Conservation (phyloP, 257 asterid species). For the Solanum virginianum region DNA sequence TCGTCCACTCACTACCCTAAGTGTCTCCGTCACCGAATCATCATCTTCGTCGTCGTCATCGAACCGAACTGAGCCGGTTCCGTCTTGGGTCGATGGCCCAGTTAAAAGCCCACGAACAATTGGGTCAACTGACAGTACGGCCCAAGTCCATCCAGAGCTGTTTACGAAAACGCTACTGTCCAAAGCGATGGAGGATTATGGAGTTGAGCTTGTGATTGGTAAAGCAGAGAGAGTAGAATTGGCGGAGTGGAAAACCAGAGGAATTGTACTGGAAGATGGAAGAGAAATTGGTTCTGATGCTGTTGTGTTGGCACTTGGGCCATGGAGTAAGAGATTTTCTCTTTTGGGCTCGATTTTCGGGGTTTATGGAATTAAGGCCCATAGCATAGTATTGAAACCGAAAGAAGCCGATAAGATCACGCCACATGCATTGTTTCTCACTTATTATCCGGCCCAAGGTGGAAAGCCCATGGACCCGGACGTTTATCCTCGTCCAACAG, state of each 20-base stretch:
- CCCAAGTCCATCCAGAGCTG: conserved; percentile 80
- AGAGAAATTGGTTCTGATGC: conserved; percentile 44
- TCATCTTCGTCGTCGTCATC: conserved; percentile 3
- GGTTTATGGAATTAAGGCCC: conserved; percentile 63
- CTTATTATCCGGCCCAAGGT: conserved; percentile 45
- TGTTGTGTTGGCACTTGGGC: conserved; percentile 82
- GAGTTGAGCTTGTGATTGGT: conserved; percentile 53
- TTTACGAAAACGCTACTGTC: conserved; percentile 43
- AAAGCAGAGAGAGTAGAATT: conserved; percentile 46
- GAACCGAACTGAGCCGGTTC: conserved; percentile 18
- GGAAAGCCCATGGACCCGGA: conserved; percentile 76
- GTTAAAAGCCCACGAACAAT: conserved; percentile 50
- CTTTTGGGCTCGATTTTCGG: conserved; percentile 40
- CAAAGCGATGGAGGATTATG: conserved; percentile 62
- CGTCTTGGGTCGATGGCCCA: conserved; percentile 71
- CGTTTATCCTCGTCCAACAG: conserved; percentile 91
- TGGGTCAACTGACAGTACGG: conserved; percentile 67
- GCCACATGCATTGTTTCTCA: conserved; percentile 57
- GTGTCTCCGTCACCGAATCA: conserved; percentile 43
- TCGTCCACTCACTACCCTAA: conserved; percentile 64
- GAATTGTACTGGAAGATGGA: conserved; percentile 59
- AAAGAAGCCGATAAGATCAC: conserved; percentile 28
- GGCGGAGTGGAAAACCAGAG: conserved; percentile 44
- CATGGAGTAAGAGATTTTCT: conserved; percentile 57
- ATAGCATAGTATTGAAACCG: conserved; percentile 72